These are phyloP conservation scores for Friedmanniomyces simplex DNA, from an alignment of 495 filamentous ascomycete genomes.

Conservation along the genomic window DNA sequence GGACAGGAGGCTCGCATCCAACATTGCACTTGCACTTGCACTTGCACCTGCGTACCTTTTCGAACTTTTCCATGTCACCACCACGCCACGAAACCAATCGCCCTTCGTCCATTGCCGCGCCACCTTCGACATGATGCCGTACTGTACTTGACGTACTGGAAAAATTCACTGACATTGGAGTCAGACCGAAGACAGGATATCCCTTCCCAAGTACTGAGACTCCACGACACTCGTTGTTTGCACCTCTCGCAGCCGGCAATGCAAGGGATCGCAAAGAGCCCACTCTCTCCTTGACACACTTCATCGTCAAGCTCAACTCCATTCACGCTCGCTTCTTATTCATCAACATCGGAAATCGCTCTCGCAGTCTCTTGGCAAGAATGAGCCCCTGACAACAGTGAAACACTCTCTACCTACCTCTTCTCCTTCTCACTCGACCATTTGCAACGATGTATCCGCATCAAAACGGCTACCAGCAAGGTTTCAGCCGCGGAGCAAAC, in stretches of 20 bases:
- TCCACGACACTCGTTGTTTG: neutral
- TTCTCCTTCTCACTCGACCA: neutral
- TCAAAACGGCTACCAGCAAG: neutral
- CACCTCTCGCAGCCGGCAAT: neutral
- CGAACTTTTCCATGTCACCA: neutral
- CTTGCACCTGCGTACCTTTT: neutral
- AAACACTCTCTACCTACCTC: neutral
- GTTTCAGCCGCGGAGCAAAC: neutral
- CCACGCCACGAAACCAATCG: neutral
- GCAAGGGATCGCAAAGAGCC: neutral
- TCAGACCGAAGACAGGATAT: neutral
- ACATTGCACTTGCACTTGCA: neutral
- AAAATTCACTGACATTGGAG: neutral
- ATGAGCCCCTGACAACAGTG: neutral
- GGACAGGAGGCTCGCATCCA: neutral
- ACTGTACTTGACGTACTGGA: neutral
- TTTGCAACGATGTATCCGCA: neutral
- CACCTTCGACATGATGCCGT: neutral
- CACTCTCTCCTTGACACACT: neutral
- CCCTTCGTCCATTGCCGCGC: neutral
- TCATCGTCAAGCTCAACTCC: neutral
- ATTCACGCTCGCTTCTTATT: neutral
- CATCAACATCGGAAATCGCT: neutral
- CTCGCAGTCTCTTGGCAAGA: neutral
- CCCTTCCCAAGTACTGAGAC: neutral